These are phyloP conservation scores for Aspergillus fischeri DNA, from an alignment of 2,329 filamentous ascomycete species.

Conservation along the genomic window DNA sequence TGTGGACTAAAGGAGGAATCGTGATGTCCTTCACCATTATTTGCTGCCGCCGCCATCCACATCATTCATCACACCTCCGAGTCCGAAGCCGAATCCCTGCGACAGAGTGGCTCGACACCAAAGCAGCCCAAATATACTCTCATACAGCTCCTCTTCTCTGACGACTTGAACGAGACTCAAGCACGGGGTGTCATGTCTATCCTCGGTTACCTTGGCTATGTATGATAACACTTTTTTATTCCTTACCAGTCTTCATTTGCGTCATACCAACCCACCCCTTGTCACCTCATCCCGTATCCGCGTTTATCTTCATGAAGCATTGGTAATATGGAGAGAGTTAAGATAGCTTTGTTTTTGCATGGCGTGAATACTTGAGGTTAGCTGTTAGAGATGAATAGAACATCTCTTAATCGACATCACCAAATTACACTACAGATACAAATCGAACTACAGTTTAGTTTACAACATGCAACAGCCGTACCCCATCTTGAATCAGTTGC, in stretches of 20 bases:
- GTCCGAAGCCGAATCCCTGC: neutral
- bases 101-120: neutral
- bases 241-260: neutral
- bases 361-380: neutral
- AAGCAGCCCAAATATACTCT: neutral
- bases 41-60: neutral
- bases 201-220: neutral
- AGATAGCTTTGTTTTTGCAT: neutral
- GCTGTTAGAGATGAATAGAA: neutral
- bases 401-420: neutral
- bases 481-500: too few species aligned
- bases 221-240: neutral
- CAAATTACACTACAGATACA: neutral
- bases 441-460: neutral
- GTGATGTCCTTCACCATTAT: constrained; percentile 16
- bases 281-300: neutral
- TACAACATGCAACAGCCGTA: too few species aligned
- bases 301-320: neutral
- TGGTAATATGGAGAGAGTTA: neutral
- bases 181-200: neutral
- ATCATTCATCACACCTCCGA: neutral
- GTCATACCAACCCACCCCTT: neutral
- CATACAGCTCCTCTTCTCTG: neutral
- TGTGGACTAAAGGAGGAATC: constrained; percentile 55
- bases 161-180: neutral